Conservation (phyloP, 2,329 filamentous ascomycete species). For the Magnaporthales sp. region DNA sequence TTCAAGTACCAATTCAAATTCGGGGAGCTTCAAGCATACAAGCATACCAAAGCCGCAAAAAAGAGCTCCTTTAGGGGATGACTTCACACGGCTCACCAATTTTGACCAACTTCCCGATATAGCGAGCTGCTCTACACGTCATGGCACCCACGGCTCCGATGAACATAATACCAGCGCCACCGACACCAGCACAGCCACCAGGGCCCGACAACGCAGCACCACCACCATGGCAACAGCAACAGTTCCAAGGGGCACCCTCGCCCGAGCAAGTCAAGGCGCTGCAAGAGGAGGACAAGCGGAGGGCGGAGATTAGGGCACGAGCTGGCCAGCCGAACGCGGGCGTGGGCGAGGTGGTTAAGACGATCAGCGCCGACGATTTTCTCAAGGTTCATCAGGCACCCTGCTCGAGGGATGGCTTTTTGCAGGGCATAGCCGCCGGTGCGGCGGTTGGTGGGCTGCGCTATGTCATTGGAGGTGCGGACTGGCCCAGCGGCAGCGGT, state of each 20-base stretch:
- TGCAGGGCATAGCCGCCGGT: conserved; percentile 75
- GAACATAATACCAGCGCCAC: neutral
- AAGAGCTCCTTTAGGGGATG: neutral
- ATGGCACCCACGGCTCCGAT: neutral
- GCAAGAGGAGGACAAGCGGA: conserved; percentile 3
- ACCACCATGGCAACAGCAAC: conserved; percentile 13
- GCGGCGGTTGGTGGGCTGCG: conserved; percentile 67
- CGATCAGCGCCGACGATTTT: conserved; percentile 62
- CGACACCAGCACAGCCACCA: conserved; percentile 2
- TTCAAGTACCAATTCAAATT: neutral
- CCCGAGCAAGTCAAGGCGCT: conserved; percentile 22
- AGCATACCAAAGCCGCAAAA: neutral
- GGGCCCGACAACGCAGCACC: neutral
- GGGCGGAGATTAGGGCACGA: conserved; percentile 27
- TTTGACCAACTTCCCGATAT: neutral
- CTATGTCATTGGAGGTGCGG: conserved; percentile 63
- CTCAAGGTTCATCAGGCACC: conserved; percentile 67
- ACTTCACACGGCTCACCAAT: neutral
- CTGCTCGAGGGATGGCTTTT: conserved; percentile 73
- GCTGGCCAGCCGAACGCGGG: conserved; percentile 18
- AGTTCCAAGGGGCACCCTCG: conserved; percentile 13
- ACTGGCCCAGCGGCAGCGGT: neutral
- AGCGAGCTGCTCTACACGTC: neutral
- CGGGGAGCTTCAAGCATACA: neutral
- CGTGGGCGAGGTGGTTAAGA: conserved; percentile 56